Evolutionary conservation across 805 yeast species (phyloP).

Genomic region (Zygoascus biomembranicola): DNA sequence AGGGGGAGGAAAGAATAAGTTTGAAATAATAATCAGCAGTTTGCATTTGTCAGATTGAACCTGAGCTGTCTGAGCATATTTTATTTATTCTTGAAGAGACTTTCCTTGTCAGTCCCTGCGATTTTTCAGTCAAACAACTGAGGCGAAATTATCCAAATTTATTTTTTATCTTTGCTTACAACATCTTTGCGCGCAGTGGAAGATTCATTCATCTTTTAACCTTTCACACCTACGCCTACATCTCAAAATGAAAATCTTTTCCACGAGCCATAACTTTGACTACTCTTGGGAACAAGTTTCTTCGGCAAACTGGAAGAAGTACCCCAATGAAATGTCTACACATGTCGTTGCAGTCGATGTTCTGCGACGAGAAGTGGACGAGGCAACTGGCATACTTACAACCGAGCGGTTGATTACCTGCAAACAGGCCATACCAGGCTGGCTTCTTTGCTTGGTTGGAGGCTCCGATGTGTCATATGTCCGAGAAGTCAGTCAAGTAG

Average conservation of each 20-base stretch:
- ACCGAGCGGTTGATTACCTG: slow-evolving; percentile 88
- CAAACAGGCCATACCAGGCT: slow-evolving; percentile 74
- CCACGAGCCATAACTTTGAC: slow-evolving; percentile 56
- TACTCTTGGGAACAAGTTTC: slow-evolving; percentile 94
- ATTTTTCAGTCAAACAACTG: too few species aligned
- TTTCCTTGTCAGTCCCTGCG: not conserved
- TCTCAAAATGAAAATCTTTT: slow-evolving; percentile 67
- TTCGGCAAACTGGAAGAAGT: slow-evolving; percentile 93
- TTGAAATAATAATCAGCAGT: not conserved
- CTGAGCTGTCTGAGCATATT: not conserved
- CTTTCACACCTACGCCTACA: not conserved
- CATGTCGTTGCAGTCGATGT: slow-evolving; percentile 95
- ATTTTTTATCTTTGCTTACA: not conserved
- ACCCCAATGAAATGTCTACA: slow-evolving; percentile 88
- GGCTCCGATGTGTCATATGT: slow-evolving; percentile 68
- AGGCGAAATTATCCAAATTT: not conserved
- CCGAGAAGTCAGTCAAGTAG: slow-evolving; percentile 82
- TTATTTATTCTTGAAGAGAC: not conserved
- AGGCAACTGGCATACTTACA: slow-evolving; percentile 44
- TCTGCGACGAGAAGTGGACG: slow-evolving; percentile 59
- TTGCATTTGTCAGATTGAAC: not conserved
- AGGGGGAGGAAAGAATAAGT: not conserved
- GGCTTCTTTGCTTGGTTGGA: slow-evolving; percentile 66
- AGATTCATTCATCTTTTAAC: not conserved
- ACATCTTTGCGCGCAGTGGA: not conserved